Evolutionary conservation across 306 rosid species (phyloP).

Genomic region (Crotalaria pallida): DNA sequence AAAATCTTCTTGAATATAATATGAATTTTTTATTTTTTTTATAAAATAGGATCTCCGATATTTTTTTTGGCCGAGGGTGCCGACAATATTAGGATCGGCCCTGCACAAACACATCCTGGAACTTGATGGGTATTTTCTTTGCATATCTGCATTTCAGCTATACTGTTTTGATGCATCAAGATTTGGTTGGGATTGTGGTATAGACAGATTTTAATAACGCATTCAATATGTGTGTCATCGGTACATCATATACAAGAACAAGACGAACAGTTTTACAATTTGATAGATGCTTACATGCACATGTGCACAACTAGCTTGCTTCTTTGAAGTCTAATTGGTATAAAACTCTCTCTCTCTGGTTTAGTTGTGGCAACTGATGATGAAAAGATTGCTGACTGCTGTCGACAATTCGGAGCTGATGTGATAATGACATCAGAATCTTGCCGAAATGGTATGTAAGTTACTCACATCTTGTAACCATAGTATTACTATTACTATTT

Average conservation of each 20-base stretch:
- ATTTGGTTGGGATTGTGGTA: not conserved
- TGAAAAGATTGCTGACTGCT: constrained; percentile 82
- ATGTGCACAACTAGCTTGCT: not conserved
- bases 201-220: not conserved
- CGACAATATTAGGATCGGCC: too few relatives aligned
- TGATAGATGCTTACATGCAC: not conserved
- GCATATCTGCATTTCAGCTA: not conserved
- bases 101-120: not conserved
- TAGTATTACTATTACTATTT: not conserved
- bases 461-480: not conserved
- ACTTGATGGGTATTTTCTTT: not conserved
- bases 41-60: too few relatives aligned
- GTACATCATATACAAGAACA: constrained; percentile 7
- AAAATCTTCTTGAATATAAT: too few relatives aligned
- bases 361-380: constrained; percentile 97
- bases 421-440: constrained; percentile 93
- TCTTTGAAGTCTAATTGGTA: constrained; percentile 18
- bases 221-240: not conserved
- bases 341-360: constrained; percentile 9
- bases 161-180: not conserved
- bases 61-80: too few relatives aligned
- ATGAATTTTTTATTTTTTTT: too few relatives aligned
- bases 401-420: constrained; percentile 82
- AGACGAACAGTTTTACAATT: not conserved
- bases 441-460: constrained; percentile 66